Conservation (phyloP, 2,329 filamentous ascomycete species). For the Chaetomiaceae sp. region DNA sequence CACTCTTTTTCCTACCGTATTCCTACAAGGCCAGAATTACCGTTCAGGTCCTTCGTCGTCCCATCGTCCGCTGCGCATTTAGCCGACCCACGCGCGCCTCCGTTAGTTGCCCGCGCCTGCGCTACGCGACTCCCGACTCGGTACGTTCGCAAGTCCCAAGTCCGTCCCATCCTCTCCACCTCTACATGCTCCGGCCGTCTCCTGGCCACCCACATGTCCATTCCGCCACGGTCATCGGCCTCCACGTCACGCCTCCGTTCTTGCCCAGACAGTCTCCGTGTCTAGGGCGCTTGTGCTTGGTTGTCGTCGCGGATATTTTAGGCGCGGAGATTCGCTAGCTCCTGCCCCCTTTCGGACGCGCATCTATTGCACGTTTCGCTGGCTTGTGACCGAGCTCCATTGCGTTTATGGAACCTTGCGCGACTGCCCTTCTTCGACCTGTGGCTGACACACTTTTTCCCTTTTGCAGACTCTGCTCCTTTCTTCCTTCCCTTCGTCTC, state of each 20-base stretch:
- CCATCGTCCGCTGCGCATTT: no score
- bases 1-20: slow-evolving; percentile 24
- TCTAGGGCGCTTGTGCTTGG: no score
- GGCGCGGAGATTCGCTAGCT: background rate
- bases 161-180: background rate
- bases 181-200: no score
- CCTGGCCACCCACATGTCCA: no score
- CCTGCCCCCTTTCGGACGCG: background rate
- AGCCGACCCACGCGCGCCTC: no score
- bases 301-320: no score
- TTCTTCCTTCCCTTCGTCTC: slow-evolving; percentile 16
- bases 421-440: slow-evolving; percentile 1
- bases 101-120: slow-evolving; percentile 8
- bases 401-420: no score
- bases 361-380: background rate
- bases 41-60: slow-evolving; percentile 15
- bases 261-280: no score
- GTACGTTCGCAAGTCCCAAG: slow-evolving; percentile 18
- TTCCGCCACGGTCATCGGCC: no score
- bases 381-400: no score
- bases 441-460: slow-evolving; percentile 18
- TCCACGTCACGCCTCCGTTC: no score
- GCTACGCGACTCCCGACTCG: slow-evolving; percentile 31
- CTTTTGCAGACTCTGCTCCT: slow-evolving; percentile 21
- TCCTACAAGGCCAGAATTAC: slow-evolving; percentile 24